A percentile compares a stretch with the other conserved stretches of the same genome.
These are phyloP conservation scores for Cucurbita argyrosperma DNA, from an alignment of 306 rosid genomes.

Conservation along the genomic window DNA sequence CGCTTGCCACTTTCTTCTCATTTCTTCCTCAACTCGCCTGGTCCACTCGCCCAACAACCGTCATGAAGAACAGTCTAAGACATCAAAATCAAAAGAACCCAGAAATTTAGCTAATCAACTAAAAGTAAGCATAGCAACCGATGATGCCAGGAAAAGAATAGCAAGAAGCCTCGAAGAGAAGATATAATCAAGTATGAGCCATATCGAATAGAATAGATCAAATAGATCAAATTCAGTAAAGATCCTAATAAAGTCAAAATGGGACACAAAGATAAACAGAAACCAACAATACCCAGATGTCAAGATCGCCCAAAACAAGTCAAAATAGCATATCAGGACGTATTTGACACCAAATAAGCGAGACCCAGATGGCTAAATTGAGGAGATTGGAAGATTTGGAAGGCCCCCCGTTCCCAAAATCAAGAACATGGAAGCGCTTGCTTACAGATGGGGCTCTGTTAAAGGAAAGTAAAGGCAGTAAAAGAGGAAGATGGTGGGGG, in stretches of 20 bases:
- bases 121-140: neutral
- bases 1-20: neutral
- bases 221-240: neutral
- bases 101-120: neutral
- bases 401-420: neutral
- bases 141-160: neutral
- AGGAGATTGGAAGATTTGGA: neutral
- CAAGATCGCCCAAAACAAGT: neutral
- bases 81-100: neutral
- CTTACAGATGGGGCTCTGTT: neutral
- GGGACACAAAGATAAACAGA: neutral
- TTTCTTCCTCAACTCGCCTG: neutral
- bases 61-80: neutral
- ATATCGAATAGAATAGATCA: neutral
- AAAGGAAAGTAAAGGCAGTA: neutral
- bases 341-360: neutral
- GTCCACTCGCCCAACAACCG: neutral
- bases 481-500: neutral
- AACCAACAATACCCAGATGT: neutral
- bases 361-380: neutral
- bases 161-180: neutral
- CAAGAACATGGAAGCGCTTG: neutral
- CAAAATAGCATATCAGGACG: neutral
- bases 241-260: neutral
- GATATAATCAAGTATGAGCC: neutral